Evolutionary conservation across 257 asterid species (phyloP).

Genomic region (Primulina huaijiensis): DNA sequence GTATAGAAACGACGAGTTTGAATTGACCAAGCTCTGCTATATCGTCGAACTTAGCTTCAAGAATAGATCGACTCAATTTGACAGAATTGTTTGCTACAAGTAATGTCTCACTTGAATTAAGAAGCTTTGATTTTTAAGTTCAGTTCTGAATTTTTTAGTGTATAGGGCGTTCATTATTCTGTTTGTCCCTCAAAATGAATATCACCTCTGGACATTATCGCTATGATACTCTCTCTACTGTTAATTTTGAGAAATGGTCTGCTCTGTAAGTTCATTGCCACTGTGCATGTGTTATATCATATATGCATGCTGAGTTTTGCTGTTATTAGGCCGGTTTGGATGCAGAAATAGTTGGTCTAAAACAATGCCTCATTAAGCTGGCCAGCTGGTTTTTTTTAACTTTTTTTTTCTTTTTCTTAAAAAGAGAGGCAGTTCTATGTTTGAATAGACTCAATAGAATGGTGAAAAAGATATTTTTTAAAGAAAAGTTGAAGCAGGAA

Average conservation of each 20-base stretch:
- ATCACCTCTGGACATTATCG: background rate
- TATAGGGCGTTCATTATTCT: background rate
- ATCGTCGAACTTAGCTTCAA: background rate
- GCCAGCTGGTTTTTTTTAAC: background rate
- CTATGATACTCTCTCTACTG: background rate
- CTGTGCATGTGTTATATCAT: background rate
- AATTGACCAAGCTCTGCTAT: background rate
- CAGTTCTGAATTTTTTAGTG: background rate
- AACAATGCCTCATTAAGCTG: background rate
- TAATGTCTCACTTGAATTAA: background rate
- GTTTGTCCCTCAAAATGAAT: background rate
- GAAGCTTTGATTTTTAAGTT: background rate
- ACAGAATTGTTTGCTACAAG: background rate
- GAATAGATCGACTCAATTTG: background rate
- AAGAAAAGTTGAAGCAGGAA: background rate
- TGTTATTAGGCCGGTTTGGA: background rate
- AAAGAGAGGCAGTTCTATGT: background rate
- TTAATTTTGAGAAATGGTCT: background rate
- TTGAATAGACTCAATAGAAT: background rate
- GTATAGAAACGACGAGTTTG: background rate
- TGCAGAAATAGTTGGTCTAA: background rate
- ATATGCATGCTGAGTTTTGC: background rate
- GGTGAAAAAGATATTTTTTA: background rate
- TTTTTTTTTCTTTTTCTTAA: too few relatives aligned
- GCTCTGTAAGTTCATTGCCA: background rate